Evolutionary conservation across 106 monocot genomes (phyloP).

Genomic region (Alisma plantagoaquatica): DNA sequence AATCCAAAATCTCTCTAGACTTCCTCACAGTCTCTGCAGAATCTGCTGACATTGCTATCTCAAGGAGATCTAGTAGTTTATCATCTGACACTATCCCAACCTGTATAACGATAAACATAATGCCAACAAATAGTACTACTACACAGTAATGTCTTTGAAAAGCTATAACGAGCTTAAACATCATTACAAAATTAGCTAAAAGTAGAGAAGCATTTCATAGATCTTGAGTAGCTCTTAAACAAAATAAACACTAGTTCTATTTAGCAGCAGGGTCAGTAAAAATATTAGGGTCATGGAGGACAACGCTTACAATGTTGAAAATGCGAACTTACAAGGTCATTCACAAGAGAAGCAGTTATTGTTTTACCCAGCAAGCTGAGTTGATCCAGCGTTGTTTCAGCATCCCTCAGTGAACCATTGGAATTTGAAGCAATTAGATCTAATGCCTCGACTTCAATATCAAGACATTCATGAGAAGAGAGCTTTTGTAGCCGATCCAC

Average conservation of each 20-base stretch:
- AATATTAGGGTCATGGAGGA: too few species aligned
- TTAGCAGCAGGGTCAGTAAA: too few species aligned
- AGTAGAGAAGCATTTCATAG: too few species aligned
- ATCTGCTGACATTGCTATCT: conserved; percentile 46
- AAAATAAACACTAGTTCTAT: too few species aligned
- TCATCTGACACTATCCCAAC: conserved; percentile 59
- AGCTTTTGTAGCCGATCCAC: conserved; percentile 23
- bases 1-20: conserved; percentile 53
- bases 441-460: conserved; percentile 51
- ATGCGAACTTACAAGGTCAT: conserved; percentile 70
- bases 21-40: too few species aligned
- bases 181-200: too few species aligned
- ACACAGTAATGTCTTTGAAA: background rate
- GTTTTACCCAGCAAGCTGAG: conserved; percentile 56
- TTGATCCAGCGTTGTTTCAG: conserved; percentile 62
- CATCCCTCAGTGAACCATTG: conserved; percentile 65
- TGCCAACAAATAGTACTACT: conserved; percentile 3
- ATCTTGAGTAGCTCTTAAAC: too few species aligned
- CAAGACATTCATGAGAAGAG: conserved; percentile 35
- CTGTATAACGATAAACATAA: too few species aligned
- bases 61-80: conserved; percentile 45
- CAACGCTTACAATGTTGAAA: too few species aligned
- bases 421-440: conserved; percentile 54
- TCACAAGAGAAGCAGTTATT: conserved; percentile 47
- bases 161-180: too few species aligned